A percentile compares a stretch with the other conserved stretches of the same genome.
phyloP scores from a whole-genome alignment of 192 early-diverging fungal genomes.

The Linnemannia elongata region DNA sequence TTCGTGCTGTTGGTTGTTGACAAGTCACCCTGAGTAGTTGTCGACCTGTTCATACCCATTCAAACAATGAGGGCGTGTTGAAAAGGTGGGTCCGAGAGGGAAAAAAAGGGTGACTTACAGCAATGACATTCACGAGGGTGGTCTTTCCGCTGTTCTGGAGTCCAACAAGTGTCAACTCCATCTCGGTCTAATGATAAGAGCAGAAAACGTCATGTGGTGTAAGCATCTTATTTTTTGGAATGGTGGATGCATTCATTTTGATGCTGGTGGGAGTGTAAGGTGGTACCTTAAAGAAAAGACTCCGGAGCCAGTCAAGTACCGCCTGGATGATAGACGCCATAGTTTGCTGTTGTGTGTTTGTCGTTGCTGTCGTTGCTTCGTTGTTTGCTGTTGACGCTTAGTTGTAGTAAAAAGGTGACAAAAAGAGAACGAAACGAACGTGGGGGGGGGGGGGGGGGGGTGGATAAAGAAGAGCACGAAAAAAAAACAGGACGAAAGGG shows the following conservation, averaged over 20 bases:
- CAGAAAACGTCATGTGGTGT: not conserved
- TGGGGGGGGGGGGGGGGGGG: no score
- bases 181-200: conserved; percentile 70
- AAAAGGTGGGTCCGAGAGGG: not conserved
- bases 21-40: no score
- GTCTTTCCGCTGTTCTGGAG: conserved; percentile 92
- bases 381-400: not conserved
- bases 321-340: conserved; percentile 73
- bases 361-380: not conserved
- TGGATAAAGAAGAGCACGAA: conserved; percentile 10
- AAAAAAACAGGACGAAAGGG: not conserved
- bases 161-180: conserved; percentile 91
- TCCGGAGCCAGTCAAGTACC: conserved; percentile 79
- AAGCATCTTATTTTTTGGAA: not conserved
- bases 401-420: conserved; percentile 15
- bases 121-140: conserved; percentile 88
- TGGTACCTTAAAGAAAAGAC: conserved; percentile 84
- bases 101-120: conserved; percentile 62
- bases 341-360: not conserved
- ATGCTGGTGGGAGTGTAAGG: not conserved
- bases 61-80: not conserved
- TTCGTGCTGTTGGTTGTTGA: no score
- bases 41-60: not conserved
- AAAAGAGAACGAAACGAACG: conserved; percentile 8
- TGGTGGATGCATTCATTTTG: not conserved